Base-by-base conservation (phyloP, 2,329 filamentous ascomycete genomes). In the Clonostachys byssicola region DNA sequence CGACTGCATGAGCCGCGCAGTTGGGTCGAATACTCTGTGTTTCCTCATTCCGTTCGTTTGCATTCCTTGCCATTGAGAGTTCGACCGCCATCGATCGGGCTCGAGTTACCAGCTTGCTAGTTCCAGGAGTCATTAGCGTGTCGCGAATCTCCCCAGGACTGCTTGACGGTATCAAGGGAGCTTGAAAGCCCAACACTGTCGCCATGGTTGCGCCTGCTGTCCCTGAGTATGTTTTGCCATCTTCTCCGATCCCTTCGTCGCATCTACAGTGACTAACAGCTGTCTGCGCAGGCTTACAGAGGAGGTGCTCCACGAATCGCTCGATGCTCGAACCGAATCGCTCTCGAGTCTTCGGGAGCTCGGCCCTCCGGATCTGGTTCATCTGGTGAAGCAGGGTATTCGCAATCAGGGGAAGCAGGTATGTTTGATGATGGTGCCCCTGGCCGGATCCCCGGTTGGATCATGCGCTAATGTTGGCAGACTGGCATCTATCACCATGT, bases 401-500 rank as follows among this genome's bases (percentile, higher is more conserved):
- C 72, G 80, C 56, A 83, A 78, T 57, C 67, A 75, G 34, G 73
- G 68, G 44, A 83, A 80, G 60, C 80, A 78, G 62, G 77, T 80
- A 63, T 36, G 58, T 47, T 34, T 23, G 38, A 44, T 42, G 50
- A 47, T 53, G 50, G 51, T 35, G 44, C 42, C 51, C n/a, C 20
- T 20, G 2, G 30, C 30, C 34, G 42, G 40, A 34, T 18, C 20
- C 38, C 40, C 18, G 35, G 40, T 17, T 17, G 5, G 40, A 34
- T n/a, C 12, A 35, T 40, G 43, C 13, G 10, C 55, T 62, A 48
- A 63, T 46, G 14, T 38, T 34, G 45, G 5, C 43, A 96, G 88
- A 85, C 85, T 51, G 94, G 94, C 50, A 86, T 96, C 47, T 99
- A 99, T 65, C 94, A 99, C 67, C 94, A 99, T 83, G 92, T 96